These are phyloP conservation scores for Xylaria curta DNA, from an alignment of 495 filamentous ascomycete species.

Conservation along the genomic window DNA sequence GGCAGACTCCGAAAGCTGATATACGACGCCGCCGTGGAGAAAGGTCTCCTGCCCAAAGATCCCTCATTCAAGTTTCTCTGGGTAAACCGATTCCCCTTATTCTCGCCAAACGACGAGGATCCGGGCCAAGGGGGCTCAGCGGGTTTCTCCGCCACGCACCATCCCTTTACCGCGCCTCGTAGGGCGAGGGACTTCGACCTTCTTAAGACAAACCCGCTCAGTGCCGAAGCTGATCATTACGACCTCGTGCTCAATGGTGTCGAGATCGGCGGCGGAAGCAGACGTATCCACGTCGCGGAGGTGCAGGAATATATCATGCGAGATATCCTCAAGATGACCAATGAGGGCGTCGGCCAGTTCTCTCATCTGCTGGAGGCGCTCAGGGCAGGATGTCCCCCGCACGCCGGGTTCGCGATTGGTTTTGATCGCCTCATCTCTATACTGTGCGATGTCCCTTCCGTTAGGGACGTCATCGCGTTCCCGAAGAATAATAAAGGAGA, in stretches of 20 bases:
- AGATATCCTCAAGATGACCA: constrained; percentile 72
- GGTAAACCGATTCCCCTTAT: constrained; percentile 90
- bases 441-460: constrained; percentile 73
- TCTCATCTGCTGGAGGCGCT: constrained; percentile 83
- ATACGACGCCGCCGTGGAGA: constrained; percentile 67
- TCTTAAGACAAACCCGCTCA: constrained; percentile 72
- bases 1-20: constrained; percentile 77
- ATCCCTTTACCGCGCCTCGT: constrained; percentile 93
- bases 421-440: constrained; percentile 90
- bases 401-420: constrained; percentile 90
- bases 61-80: constrained; percentile 73
- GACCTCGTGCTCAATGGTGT: constrained; percentile 96
- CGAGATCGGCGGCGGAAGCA: constrained; percentile 90
- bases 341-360: constrained; percentile 75
- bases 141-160: constrained; percentile 87
- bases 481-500: constrained; percentile 89
- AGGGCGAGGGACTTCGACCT: constrained; percentile 74
- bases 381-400: constrained; percentile 90
- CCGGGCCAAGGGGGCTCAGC: constrained; percentile 83
- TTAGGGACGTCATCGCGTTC: constrained; percentile 95
- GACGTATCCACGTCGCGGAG: constrained; percentile 85
- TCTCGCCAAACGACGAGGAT: constrained; percentile 69
- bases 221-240: constrained; percentile 82
- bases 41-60: constrained; percentile 61
- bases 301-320: constrained; percentile 87